Percentiles rank a stretch among this genome's conserved stretches.
phyloP scores from a whole-genome alignment of 1,284 basidiomycete genomes.

The Fistulinella staudtii region DNA sequence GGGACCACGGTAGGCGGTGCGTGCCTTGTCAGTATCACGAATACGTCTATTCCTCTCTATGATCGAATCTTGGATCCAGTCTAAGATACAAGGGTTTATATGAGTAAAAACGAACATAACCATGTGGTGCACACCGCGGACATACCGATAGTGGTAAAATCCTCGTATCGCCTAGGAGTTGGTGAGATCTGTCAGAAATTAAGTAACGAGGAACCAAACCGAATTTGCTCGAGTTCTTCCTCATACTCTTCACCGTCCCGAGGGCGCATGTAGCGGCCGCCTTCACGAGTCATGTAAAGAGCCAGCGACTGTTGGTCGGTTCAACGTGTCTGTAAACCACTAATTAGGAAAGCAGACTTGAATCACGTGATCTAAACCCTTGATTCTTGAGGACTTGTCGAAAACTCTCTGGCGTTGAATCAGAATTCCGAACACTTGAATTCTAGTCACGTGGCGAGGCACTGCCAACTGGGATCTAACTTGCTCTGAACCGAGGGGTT shows the following conservation, averaged over 20 bases:
- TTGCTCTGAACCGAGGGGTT: no score
- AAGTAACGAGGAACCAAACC: slow-evolving; percentile 16
- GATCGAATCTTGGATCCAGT: slow-evolving; percentile 95
- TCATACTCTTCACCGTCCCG: slow-evolving; percentile 28
- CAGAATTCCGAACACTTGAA: no score
- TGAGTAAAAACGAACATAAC: slow-evolving; percentile 6
- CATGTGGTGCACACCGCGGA: slow-evolving; percentile 17
- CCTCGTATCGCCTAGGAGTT: slow-evolving; percentile 65
- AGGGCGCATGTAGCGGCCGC: slow-evolving; percentile 23
- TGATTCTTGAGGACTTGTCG: no score
- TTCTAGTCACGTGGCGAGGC: no score
- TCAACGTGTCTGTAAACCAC: neutral
- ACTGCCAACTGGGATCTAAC: no score
- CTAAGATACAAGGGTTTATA: slow-evolving; percentile 33
- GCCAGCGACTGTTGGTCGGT: neutral
- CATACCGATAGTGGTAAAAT: slow-evolving; percentile 79
- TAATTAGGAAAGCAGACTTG: neutral
- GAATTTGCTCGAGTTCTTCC: slow-evolving; percentile 32
- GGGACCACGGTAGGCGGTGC: slow-evolving; percentile 48
- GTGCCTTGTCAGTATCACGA: slow-evolving; percentile 50
- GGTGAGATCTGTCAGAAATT: slow-evolving; percentile 16
- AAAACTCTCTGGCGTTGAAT: no score
- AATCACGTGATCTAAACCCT: no score
- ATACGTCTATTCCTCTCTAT: slow-evolving; percentile 78
- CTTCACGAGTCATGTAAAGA: slow-evolving; percentile 20